Base-by-base conservation (phyloP, 202 grass and related monocot species). In the Musa balbisiana region DNA sequence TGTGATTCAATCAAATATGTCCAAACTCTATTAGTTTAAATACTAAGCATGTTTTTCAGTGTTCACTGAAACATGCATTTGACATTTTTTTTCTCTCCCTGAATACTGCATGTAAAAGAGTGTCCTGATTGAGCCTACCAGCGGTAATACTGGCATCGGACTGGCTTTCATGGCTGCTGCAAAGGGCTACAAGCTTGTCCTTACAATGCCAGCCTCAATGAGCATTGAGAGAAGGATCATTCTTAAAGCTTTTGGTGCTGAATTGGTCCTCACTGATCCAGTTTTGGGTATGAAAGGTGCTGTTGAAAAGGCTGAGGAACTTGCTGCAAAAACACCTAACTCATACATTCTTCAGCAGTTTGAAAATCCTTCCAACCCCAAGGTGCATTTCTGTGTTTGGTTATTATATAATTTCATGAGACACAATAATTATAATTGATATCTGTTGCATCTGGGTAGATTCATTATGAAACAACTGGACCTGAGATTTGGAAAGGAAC, bases 121-220 rank as follows among this genome's bases (percentile, higher is more conserved):
- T 81, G 84, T 92, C n/a, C 73, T 92, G 76, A 89, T 92, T 80
- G 90, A 92, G 79, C 90, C 90, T 23, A 92, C 86, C 3, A 84
- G 90, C 11, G 90, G 90, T 16, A 92, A 92, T 69, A 92, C 90
- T 43, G 86, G 90, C 51, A 89, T 92, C 29, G 90, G 86, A 49
- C 82, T 92, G 25, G 90, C 90, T 22, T 92, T 92, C 73, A 87
- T 89, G 62, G 87, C 90, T 53, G 84, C 86, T 55, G 86, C 90
- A 16, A 92, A 92, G 43, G 84, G 84, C 12, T 92, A 92, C 80
- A 92, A 80, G 76, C 79, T 92, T 12, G 85, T 84, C 59, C 69
- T 92, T 9, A 92, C 90, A 3, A 89, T 92, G 90, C 90, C 86
- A 0, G 82, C 89, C 19, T 92, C 89, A n/a, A 84, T 92, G 89